These are phyloP conservation scores for Castanopsis chinensis DNA, from an alignment of 306 rosid genomes.

Conservation along the genomic window DNA sequence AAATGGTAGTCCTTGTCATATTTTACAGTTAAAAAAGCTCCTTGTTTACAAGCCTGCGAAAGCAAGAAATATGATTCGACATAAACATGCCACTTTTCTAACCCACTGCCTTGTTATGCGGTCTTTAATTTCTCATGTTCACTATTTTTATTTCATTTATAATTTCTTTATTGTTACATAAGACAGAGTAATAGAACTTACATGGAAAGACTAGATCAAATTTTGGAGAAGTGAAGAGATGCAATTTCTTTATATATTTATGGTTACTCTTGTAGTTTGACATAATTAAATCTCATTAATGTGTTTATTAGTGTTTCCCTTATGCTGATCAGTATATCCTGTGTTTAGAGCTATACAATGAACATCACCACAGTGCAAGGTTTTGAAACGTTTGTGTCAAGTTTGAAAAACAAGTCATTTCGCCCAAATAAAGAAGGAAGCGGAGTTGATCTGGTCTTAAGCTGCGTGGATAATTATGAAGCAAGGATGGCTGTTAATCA, in stretches of 20 bases:
- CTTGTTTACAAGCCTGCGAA: background rate
- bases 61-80: background rate
- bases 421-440: slow-evolving; percentile 61
- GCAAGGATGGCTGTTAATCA: slow-evolving; percentile 99
- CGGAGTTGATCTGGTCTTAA: slow-evolving; percentile 90
- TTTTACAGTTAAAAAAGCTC: background rate
- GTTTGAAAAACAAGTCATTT: slow-evolving; percentile 80
- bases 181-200: background rate
- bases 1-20: background rate
- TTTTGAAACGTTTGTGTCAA: slow-evolving; percentile 76
- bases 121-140: background rate
- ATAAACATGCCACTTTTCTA: background rate
- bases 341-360: slow-evolving; percentile 74
- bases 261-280: background rate
- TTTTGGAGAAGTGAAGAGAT: background rate
- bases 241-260: background rate
- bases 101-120: background rate
- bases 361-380: slow-evolving; percentile 93
- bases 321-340: slow-evolving; percentile 34
- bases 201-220: background rate
- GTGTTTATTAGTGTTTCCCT: background rate
- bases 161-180: background rate
- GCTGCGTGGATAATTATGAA: slow-evolving; percentile 99
- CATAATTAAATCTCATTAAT: background rate
- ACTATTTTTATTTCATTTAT: background rate